These are phyloP conservation scores for Trebouxia sp. DNA, from an alignment of 139 green algal genomes.

Conservation along the genomic window DNA sequence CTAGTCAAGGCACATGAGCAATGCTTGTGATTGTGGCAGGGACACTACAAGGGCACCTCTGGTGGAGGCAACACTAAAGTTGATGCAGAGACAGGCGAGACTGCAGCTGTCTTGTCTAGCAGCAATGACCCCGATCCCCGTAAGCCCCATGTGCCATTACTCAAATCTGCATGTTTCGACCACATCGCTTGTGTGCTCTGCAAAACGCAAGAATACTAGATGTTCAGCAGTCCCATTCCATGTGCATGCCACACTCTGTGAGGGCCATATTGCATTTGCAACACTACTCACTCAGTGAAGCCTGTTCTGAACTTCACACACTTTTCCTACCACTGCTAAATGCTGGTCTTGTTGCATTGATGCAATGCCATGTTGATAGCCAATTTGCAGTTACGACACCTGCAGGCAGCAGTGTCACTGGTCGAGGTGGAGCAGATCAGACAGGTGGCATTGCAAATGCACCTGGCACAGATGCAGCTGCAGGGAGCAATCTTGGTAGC, in stretches of 20 bases:
- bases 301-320: too few relatives aligned
- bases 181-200: too few relatives aligned
- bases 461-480: not conserved
- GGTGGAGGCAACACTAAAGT: not conserved
- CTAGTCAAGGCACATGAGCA: too few relatives aligned
- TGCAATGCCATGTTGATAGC: too few relatives aligned
- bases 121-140: not conserved
- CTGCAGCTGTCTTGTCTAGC: not conserved
- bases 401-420: not conserved
- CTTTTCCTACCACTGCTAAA: too few relatives aligned
- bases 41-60: not conserved
- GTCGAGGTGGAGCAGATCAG: not conserved
- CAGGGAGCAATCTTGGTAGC: not conserved
- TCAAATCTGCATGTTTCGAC: too few relatives aligned
- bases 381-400: constrained; percentile 3
- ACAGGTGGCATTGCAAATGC: not conserved
- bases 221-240: too few relatives aligned
- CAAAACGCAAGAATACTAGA: not conserved
- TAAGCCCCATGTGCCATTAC: not conserved
- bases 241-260: too few relatives aligned
- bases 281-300: too few relatives aligned
- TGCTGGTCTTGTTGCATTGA: too few relatives aligned
- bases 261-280: too few relatives aligned
- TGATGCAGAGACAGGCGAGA: not conserved
- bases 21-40: too few relatives aligned